Base-by-base conservation (phyloP, 2,329 filamentous ascomycete genomes). In the Aspergillus jensenii region DNA sequence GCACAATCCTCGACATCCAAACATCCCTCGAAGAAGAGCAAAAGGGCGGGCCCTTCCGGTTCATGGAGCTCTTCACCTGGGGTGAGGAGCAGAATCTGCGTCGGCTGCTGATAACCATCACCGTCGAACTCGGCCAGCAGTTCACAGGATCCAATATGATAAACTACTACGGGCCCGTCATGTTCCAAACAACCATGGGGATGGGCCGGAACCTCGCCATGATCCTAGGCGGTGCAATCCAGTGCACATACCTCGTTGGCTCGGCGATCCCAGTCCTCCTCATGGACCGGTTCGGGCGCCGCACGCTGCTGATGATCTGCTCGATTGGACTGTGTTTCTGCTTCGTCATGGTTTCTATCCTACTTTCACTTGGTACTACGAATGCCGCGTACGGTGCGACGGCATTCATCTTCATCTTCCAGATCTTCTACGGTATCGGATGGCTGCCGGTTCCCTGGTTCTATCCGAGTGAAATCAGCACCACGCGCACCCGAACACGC, bases 181-280 rank as follows among this genome's bases (percentile, higher is more conserved):
- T 80, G 19, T 76, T 76, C 47, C 65, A 77, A 44, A 61, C 71
- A 1, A 72, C 69, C 9, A 77, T 79, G 71, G 62, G 68, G 2
- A 59, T 80, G 4, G 68, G 69, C 12, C 75, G 79, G 2, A 76
- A 82, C n/a, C 68, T 84, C 35, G 80, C 82, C 33, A 70, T 85
- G 40, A 76, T 85, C 5, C 71, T 85, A 1, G 82, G 81, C 21
- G 82, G 83, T 3, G 75, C 70, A 52, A 74, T 71, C 31, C 72
- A 72, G 21, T 69, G 71, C 47, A 75, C 71, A 0, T 80, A 77
- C 54, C 65, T 79, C 8, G 68, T 76, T 14, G 76, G 75, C 7
- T 76, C 73, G 0, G 67, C 72, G 2, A 78, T 79, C 52, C 76
- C 78, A 0, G 65, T 79, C 3, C 72, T 74, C 48, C 65, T 76